Evolutionary conservation across 495 filamentous ascomycete genomes (phyloP).

Genomic region (Trichoderma reesei): DNA sequence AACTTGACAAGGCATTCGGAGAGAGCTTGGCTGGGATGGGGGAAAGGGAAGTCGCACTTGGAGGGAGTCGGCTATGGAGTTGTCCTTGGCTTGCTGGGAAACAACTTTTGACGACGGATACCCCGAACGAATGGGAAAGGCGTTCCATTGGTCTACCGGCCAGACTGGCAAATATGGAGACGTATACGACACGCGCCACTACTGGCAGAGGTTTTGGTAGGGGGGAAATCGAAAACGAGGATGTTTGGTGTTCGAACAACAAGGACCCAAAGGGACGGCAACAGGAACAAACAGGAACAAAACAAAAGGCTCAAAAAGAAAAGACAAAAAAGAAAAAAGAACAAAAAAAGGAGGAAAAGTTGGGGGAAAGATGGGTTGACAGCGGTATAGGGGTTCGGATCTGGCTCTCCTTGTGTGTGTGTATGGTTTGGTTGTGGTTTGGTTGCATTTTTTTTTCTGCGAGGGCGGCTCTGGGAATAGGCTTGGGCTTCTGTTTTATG

Average conservation of each 20-base stretch:
- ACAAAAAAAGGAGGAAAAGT: not conserved
- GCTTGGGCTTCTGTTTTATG: not conserved
- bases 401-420: no score
- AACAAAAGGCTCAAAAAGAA: not conserved
- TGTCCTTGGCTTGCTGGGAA: not conserved
- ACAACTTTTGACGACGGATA: not conserved
- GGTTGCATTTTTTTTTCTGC: not conserved
- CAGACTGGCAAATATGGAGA: not conserved
- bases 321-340: not conserved
- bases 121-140: not conserved
- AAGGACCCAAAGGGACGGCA: not conserved
- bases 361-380: not conserved
- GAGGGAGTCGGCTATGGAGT: not conserved
- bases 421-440: no score
- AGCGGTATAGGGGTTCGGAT: not conserved
- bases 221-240: not conserved
- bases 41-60: not conserved
- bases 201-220: not conserved
- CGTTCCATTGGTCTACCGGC: slow-evolving; percentile 1
- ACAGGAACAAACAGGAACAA: not conserved
- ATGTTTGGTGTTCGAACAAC: not conserved
- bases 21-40: not conserved
- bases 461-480: not conserved
- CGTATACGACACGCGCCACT: not conserved
- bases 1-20: not conserved